A percentile compares a stretch with the other conserved stretches of the same genome.
Evolutionary conservation across 768 basidiomycete genomes (phyloP).

Genomic region (Termitomyces sp.): DNA sequence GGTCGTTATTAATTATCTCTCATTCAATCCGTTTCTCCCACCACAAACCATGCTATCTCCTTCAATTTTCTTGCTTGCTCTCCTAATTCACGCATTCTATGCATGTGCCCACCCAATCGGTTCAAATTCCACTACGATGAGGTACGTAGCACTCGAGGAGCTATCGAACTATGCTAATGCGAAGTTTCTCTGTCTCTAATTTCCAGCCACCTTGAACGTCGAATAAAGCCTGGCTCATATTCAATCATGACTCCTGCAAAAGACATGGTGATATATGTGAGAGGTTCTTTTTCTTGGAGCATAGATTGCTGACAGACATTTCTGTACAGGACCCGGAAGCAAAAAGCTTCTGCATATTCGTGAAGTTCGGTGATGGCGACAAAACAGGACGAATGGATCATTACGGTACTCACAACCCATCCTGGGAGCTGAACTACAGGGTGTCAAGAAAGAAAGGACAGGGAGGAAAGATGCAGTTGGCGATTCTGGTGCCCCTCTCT

Average conservation of each 20-base stretch:
- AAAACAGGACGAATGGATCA: background rate
- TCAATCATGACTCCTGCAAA: background rate
- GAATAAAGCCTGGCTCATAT: background rate
- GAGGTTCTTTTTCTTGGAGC: background rate
- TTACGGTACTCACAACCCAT: background rate
- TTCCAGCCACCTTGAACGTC: background rate
- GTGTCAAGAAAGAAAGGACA: background rate
- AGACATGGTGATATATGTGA: background rate
- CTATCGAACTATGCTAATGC: too few species aligned
- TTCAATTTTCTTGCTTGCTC: background rate
- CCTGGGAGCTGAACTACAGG: background rate
- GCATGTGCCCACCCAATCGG: background rate
- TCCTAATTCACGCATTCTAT: background rate
- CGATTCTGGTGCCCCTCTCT: too few species aligned
- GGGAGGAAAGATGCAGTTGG: too few species aligned
- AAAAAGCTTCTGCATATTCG: background rate
- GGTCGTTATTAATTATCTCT: background rate
- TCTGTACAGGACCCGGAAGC: background rate
- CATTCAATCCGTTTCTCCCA: background rate
- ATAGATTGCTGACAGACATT: background rate
- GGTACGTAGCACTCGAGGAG: background rate
- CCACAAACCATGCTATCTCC: background rate
- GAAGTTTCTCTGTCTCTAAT: too few species aligned
- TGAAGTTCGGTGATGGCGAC: background rate
- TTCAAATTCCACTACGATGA: background rate